Percentiles rank a stretch among this genome's conserved stretches.
phyloP scores from a whole-genome alignment of 169 alveolate species.

The Plasmodium gonderi region DNA sequence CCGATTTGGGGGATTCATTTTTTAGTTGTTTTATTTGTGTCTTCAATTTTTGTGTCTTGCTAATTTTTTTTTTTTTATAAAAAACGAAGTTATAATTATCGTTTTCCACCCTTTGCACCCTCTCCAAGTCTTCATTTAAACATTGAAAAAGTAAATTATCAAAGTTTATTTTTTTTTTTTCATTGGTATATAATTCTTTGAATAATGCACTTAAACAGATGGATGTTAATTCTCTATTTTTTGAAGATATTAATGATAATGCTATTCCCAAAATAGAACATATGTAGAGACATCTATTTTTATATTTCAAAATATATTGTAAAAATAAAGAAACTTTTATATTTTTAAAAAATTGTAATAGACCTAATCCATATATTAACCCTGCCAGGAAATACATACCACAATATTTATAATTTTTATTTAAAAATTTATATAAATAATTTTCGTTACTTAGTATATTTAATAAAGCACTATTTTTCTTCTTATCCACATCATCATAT shows the following conservation, averaged over 20 bases:
- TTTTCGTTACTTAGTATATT: constrained; percentile 48
- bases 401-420: constrained; percentile 60
- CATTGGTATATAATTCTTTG: constrained; percentile 42
- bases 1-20: not conserved
- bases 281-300: constrained; percentile 69
- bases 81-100: constrained; percentile 12
- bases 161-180: not conserved
- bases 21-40: not conserved
- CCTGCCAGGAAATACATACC: constrained; percentile 64
- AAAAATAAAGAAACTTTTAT: constrained; percentile 40
- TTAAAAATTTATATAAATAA: constrained; percentile 69
- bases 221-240: constrained; percentile 36
- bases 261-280: constrained; percentile 60
- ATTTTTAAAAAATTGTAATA: constrained; percentile 59
- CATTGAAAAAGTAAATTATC: constrained; percentile 22
- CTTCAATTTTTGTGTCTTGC: not conserved
- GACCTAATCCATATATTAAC: constrained; percentile 68
- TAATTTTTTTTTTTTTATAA: constrained; percentile 20
- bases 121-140: not conserved
- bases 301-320: constrained; percentile 66
- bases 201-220: constrained; percentile 20
- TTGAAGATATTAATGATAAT: constrained; percentile 37
- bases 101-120: too few species aligned
- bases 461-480: constrained; percentile 11
- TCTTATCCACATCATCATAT: constrained; percentile 18